Evolutionary conservation across 2,329 filamentous ascomycete genomes (phyloP).

Genomic region (Trichoderma koningiopsis): DNA sequence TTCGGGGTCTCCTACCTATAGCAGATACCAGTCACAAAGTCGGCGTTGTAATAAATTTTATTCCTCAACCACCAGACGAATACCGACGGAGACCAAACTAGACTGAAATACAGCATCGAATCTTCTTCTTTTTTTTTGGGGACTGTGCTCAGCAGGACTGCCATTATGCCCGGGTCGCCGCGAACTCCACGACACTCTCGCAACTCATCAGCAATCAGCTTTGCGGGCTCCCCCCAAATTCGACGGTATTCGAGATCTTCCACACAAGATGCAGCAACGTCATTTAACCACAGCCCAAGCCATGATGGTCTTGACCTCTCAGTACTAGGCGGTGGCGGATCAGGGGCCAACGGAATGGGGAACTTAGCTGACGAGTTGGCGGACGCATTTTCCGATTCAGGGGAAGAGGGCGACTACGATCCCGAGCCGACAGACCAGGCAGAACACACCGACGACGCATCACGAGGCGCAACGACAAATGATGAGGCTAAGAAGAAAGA

Average conservation of each 20-base stretch:
- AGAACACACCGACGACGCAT: neutral
- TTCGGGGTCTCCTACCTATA: constrained; percentile 3
- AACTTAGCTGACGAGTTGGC: constrained; percentile 82
- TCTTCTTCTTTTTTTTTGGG: neutral
- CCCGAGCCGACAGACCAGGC: constrained; percentile 37
- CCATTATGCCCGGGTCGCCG: constrained; percentile 47
- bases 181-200: constrained; percentile 62
- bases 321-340: constrained; percentile 47
- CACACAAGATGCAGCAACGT: constrained; percentile 52
- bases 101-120: neutral
- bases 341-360: constrained; percentile 62
- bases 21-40: neutral
- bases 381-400: constrained; percentile 69
- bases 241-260: constrained; percentile 56
- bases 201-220: constrained; percentile 55
- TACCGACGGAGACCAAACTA: neutral
- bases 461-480: constrained; percentile 31
- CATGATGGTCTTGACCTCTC: constrained; percentile 52
- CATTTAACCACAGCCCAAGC: constrained; percentile 52
- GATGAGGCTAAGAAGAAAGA: constrained; percentile 39
- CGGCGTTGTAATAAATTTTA: neutral
- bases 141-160: constrained; percentile 6
- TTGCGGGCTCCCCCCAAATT: constrained; percentile 48
- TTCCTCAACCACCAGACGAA: neutral
- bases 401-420: constrained; percentile 58